A percentile compares a stretch with the other conserved stretches of the same genome.
These are phyloP conservation scores for Boletus fagicola DNA, from an alignment of 768 basidiomycete species.

Conservation along the genomic window DNA sequence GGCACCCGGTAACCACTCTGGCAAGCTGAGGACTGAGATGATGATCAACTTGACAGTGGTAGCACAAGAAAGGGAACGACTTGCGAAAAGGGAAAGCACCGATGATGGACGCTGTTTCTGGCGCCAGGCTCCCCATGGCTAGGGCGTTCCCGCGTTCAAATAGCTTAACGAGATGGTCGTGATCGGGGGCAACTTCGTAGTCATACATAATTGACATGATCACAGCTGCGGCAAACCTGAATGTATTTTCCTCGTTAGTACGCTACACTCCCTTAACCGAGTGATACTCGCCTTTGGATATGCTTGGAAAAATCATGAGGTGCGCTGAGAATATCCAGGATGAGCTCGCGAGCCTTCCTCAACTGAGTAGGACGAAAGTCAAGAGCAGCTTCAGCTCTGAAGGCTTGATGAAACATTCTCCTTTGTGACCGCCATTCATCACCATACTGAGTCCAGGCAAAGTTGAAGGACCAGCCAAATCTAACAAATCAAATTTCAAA, in stretches of 20 bases:
- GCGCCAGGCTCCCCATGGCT: slow-evolving; percentile 15
- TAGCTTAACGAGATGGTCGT: slow-evolving; percentile 38
- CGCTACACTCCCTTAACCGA: too few species aligned
- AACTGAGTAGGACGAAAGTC: slow-evolving; percentile 19
- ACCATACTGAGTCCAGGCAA: slow-evolving; percentile 18
- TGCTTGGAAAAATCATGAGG: slow-evolving; percentile 6
- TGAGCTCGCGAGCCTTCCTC: slow-evolving; percentile 18
- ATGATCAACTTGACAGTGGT: background rate
- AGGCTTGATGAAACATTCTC: slow-evolving; percentile 25
- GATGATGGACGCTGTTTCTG: slow-evolving; percentile 14
- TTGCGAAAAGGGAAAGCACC: slow-evolving; percentile 25
- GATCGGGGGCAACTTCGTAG: slow-evolving; percentile 33
- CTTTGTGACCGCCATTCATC: slow-evolving; percentile 26
- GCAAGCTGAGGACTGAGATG: slow-evolving; percentile 21
- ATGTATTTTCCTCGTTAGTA: background rate
- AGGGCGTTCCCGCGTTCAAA: slow-evolving; percentile 33
- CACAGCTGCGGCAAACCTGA: slow-evolving; percentile 35
- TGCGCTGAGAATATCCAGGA: slow-evolving; percentile 9
- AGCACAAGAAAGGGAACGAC: background rate
- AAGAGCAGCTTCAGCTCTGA: slow-evolving; percentile 15
- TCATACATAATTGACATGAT: slow-evolving; percentile 44
- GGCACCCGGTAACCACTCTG: slow-evolving; percentile 25
- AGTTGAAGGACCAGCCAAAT: slow-evolving; percentile 23
- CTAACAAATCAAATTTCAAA: background rate
- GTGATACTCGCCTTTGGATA: slow-evolving; percentile 8